Evolutionary conservation across 345 rosid species (phyloP).

Genomic region (Sonneratia caseolaris): DNA sequence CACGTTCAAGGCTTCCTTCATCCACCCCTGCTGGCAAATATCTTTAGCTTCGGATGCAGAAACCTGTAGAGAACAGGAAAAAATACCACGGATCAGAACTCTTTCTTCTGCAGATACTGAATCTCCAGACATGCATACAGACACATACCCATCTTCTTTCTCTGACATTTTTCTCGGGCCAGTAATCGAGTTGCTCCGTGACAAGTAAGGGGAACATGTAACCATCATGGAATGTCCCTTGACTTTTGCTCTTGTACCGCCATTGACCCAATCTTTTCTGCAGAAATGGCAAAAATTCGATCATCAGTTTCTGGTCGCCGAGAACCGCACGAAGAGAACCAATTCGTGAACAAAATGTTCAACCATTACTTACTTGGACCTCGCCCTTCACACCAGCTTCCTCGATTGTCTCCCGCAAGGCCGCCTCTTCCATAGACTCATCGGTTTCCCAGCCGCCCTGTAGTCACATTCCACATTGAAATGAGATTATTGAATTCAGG

Average conservation of each 20-base stretch:
- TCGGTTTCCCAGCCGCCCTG: constrained; percentile 71
- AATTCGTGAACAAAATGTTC: neutral
- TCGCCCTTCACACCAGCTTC: constrained; percentile 54
- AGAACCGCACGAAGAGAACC: neutral
- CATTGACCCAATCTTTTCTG: constrained; percentile 45
- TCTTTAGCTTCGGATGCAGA: constrained; percentile 39
- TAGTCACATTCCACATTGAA: neutral
- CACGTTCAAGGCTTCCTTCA: constrained; percentile 53
- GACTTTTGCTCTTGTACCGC: constrained; percentile 46
- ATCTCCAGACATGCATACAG: neutral
- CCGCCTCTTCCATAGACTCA: constrained; percentile 44
- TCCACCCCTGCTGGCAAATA: constrained; percentile 40
- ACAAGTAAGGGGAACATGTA: constrained; percentile 54
- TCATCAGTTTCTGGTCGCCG: neutral
- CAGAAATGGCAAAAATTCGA: constrained; percentile 2
- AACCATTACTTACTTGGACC: constrained; percentile 27
- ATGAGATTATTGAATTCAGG: neutral
- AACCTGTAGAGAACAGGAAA: constrained; percentile 18
- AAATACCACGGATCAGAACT: neutral
- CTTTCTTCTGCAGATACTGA: neutral
- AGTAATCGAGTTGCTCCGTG: constrained; percentile 28
- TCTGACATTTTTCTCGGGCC: constrained; percentile 54
- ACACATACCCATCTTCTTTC: constrained; percentile 8
- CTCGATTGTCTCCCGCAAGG: constrained; percentile 45
- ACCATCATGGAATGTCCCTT: constrained; percentile 39